Evolutionary conservation across 192 early-diverging fungal genomes (phyloP).

Genomic region (Coemansia sp.): DNA sequence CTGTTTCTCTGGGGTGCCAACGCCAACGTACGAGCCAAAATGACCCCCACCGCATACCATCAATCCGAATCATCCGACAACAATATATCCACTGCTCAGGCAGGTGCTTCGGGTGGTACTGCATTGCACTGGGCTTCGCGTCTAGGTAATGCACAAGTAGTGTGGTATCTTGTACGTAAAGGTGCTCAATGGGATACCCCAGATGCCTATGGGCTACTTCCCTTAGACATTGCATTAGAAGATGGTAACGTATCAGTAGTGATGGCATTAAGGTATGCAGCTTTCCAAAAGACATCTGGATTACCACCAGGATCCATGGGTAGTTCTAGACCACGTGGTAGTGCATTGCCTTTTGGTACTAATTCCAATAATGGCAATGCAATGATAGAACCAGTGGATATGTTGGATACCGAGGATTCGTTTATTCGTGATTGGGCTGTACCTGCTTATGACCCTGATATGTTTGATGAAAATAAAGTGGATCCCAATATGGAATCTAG

Average conservation of each 20-base stretch:
- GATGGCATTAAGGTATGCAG: constrained; percentile 51
- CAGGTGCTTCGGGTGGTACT: constrained; percentile 53
- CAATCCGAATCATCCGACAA: constrained; percentile 14
- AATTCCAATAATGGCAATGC: no score
- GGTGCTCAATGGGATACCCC: constrained; percentile 69
- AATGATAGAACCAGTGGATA: constrained; percentile 31
- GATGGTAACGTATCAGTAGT: constrained; percentile 48
- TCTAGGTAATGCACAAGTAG: constrained; percentile 63
- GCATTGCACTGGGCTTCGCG: constrained; percentile 71
- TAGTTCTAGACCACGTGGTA: not conserved
- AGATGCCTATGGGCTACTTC: constrained; percentile 58
- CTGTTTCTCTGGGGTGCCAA: constrained; percentile 76
- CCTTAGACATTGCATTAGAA: constrained; percentile 52
- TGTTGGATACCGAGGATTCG: constrained; percentile 45
- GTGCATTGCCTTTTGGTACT: no score
- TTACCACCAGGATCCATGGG: constrained; percentile 32
- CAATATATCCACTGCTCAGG: not conserved
- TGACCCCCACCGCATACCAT: constrained; percentile 37
- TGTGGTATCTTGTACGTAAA: constrained; percentile 67
- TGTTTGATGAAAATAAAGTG: constrained; percentile 4
- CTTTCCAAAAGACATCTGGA: constrained; percentile 46
- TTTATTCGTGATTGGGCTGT: constrained; percentile 48
- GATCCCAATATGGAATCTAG: no score
- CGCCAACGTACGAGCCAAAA: constrained; percentile 57
- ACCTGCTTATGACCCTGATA: constrained; percentile 29